Conservation (phyloP, 805 yeast species). For the Zygotorulaspora florentina region DNA sequence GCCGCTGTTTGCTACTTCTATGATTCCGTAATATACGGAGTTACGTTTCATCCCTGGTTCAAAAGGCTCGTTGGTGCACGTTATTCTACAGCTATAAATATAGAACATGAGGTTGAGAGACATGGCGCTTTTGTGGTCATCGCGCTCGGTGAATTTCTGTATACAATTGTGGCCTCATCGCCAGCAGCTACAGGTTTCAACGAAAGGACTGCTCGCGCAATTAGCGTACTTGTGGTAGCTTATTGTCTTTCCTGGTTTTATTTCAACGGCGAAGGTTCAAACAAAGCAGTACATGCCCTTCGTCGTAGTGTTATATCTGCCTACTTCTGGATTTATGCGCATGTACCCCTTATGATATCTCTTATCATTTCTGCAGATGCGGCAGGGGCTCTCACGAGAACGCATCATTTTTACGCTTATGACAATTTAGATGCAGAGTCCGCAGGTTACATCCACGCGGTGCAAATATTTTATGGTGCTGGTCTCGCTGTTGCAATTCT, state of each 20-base stretch:
- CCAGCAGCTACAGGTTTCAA: conserved; percentile 47
- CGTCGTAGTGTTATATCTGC: background rate
- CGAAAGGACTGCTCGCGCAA: conserved; percentile 1
- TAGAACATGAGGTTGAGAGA: background rate
- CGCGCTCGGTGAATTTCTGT: conserved; percentile 62
- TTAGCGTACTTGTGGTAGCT: background rate
- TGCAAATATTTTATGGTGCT: background rate
- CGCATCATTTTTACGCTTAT: conserved; percentile 1
- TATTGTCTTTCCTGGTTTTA: conserved; percentile 1
- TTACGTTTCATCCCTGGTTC: background rate
- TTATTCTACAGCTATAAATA: background rate
- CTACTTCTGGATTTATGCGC: conserved; percentile 4
- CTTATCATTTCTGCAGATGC: conserved; percentile 11
- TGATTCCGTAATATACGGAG: background rate
- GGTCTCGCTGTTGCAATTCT: background rate
- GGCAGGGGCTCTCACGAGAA: conserved; percentile 5
- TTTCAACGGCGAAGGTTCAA: background rate
- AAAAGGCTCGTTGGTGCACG: background rate
- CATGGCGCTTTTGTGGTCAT: conserved; percentile 53
- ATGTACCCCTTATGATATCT: conserved; percentile 5
- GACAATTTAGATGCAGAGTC: background rate
- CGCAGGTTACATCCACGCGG: background rate
- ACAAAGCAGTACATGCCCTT: background rate
- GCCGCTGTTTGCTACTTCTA: background rate
- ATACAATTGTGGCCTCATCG: conserved; percentile 46